Conservation (phyloP, 2,329 filamentous ascomycete genomes). For the Aurifilum marmelostoma region DNA sequence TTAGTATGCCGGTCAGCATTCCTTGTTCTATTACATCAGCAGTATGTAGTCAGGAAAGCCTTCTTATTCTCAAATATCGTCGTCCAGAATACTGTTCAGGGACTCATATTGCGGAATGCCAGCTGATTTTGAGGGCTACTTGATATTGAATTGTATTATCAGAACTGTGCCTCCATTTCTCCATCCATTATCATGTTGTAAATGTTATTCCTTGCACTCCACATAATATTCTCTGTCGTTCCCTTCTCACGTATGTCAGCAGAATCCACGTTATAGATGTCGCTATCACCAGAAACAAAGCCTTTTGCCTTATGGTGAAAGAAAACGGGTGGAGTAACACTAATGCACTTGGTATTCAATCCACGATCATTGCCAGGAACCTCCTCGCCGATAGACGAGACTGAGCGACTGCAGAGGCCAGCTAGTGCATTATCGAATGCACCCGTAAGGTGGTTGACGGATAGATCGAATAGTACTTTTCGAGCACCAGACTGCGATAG, state of each 20-base stretch:
- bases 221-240: conserved; percentile 39
- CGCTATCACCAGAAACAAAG: conserved; percentile 37
- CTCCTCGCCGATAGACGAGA: conserved; percentile 32
- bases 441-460: not conserved
- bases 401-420: conserved; percentile 40
- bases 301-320: conserved; percentile 40
- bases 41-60: too few relatives aligned
- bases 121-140: too few relatives aligned
- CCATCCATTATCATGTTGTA: conserved; percentile 37
- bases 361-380: conserved; percentile 20
- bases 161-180: conserved; percentile 34
- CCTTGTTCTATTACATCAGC: too few relatives aligned
- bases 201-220: conserved; percentile 39
- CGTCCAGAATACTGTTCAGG: too few relatives aligned
- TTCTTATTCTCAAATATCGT: too few relatives aligned
- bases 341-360: conserved; percentile 36
- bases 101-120: too few relatives aligned
- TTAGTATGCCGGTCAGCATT: too few relatives aligned
- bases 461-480: not conserved
- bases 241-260: conserved; percentile 36
- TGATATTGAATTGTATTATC: not conserved
- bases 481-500: conserved; percentile 32
- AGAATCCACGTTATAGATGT: conserved; percentile 35
- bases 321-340: conserved; percentile 41
- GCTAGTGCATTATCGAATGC: conserved; percentile 25